Percentiles rank a stretch among this genome's conserved stretches.
phyloP scores from a whole-genome alignment of 176 grass and related monocot species.

The Avena sativa region DNA sequence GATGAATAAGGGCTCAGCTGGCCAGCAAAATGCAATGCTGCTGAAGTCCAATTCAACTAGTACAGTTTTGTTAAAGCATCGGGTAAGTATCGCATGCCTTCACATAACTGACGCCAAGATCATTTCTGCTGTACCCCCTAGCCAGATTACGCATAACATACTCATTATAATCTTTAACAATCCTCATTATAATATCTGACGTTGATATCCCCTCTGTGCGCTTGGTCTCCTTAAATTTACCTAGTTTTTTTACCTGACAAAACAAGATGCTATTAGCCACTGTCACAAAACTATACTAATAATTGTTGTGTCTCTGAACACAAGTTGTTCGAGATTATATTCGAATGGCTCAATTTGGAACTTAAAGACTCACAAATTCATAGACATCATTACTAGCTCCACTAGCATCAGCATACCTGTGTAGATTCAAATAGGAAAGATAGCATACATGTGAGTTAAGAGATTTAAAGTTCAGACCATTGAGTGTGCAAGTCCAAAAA shows the following conservation, averaged over 20 bases:
- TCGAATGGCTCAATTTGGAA: conserved; percentile 40
- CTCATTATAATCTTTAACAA: conserved; percentile 96
- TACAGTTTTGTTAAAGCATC: conserved; percentile 13
- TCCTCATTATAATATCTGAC: conserved; percentile 99
- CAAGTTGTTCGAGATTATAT: conserved; percentile 5
- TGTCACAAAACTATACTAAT: conserved; percentile 18
- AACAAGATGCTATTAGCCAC: conserved; percentile 26
- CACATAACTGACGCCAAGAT: conserved; percentile 97
- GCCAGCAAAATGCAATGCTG: conserved; percentile 27
- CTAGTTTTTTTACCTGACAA: conserved; percentile 80
- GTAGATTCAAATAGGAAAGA: conserved; percentile 48
- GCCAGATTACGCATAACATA: conserved; percentile 99
- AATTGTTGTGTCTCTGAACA: conserved; percentile 13
- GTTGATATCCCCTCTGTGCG: conserved; percentile 97
- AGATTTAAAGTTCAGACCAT: conserved; percentile 30
- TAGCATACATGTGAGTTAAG: conserved; percentile 9
- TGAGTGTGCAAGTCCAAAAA: conserved; percentile 29
- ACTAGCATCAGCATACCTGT: conserved; percentile 96
- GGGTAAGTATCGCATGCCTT: conserved; percentile 59
- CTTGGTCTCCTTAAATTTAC: conserved; percentile 93
- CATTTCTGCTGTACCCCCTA: conserved; percentile 91
- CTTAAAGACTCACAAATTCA: conserved; percentile 73
- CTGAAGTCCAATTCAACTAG: conserved; percentile 15
- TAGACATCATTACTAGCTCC: conserved; percentile 94
- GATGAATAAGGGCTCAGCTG: conserved; percentile 24